These are phyloP conservation scores for Eutrema yunnanense DNA, from an alignment of 345 rosid genomes.

Conservation along the genomic window DNA sequence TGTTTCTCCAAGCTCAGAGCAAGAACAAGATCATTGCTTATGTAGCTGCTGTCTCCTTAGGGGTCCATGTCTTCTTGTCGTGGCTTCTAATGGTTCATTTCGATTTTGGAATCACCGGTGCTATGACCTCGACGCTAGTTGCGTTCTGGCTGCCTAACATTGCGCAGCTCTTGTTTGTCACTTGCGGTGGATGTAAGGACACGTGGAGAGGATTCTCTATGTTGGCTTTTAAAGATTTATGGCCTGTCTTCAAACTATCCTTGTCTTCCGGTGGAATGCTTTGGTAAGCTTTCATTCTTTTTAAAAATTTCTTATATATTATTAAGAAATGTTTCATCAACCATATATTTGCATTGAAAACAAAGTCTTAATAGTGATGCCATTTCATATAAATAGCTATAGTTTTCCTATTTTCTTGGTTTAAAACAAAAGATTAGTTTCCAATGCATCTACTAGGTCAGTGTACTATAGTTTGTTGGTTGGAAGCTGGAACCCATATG, in stretches of 20 bases:
- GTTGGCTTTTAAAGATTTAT: constrained; percentile 58
- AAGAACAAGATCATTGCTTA: constrained; percentile 66
- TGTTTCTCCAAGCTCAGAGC: constrained; percentile 81
- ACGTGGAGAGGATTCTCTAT: constrained; percentile 67
- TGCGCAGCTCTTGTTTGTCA: constrained; percentile 54
- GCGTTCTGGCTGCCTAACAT: constrained; percentile 78
- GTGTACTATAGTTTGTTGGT: not conserved
- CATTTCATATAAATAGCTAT: not conserved
- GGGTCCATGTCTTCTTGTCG: constrained; percentile 46
- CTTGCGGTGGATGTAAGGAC: constrained; percentile 56
- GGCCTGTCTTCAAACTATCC: constrained; percentile 64
- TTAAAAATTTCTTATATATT: not conserved
- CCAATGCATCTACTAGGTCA: not conserved
- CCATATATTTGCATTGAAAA: not conserved
- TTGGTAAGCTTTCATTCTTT: constrained; percentile 36
- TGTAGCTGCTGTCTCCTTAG: constrained; percentile 43
- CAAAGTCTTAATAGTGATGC: not conserved
- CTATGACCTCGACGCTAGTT: constrained; percentile 50
- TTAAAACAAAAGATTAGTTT: not conserved
- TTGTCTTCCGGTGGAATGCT: constrained; percentile 73
- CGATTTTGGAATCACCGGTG: constrained; percentile 57
- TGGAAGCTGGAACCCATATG: not conserved
- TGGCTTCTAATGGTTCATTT: constrained; percentile 56
- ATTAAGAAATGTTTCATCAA: not conserved
- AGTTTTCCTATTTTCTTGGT: not conserved